Base-by-base conservation (phyloP, 2,329 filamentous ascomycete species). In the Fusarium protoensiforme region DNA sequence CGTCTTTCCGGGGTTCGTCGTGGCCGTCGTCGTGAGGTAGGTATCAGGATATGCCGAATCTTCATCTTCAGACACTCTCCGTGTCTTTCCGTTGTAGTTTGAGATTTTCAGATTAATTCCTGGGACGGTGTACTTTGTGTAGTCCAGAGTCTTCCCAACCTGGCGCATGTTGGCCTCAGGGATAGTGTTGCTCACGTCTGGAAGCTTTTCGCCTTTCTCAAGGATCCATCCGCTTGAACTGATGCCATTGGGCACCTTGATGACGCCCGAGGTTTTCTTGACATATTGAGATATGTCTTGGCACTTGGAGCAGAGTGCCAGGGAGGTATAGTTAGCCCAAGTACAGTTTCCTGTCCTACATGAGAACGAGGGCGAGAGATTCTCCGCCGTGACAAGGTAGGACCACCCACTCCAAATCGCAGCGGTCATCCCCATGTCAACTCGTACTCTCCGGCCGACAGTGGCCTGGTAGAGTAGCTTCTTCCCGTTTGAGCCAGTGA, bases 301-400 rank as follows among this genome's bases (percentile, higher is more conserved):
- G 7, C 68, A 72, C 14, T 41, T 62, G 2, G 58, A 68, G 6
- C 70, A 72, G 0, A 69, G 5, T 0, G 71, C 71, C 1, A 75
- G 51, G 0, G 71, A 72, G 1, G 59, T 1, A 11, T 67, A 72
- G 7, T 11, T 14, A 7, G 29, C 1, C 71, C 68, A 75, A 0
- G 72, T 62, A 24, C 71, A 75, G 7, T 75, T 74, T 1, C 68
- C 68, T 0, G 65, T 48, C 2, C 61, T 24, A 20, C 72, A 75
- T 0, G 14, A 6, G 48, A 68, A 74, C 0, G 43, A 51, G 2
- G 72, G 71, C n/a, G 3, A 43, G 2, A 62, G 38, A 7, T 60
- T 64, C 2, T 58, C 13, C 0, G 10, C 13, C 2, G 16, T 29
- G 10, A 36, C 38, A 4, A 61, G 46, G 20, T 61, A 51, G 0